These are phyloP conservation scores for Trifolium repens DNA, from an alignment of 306 rosid genomes.

Conservation along the genomic window DNA sequence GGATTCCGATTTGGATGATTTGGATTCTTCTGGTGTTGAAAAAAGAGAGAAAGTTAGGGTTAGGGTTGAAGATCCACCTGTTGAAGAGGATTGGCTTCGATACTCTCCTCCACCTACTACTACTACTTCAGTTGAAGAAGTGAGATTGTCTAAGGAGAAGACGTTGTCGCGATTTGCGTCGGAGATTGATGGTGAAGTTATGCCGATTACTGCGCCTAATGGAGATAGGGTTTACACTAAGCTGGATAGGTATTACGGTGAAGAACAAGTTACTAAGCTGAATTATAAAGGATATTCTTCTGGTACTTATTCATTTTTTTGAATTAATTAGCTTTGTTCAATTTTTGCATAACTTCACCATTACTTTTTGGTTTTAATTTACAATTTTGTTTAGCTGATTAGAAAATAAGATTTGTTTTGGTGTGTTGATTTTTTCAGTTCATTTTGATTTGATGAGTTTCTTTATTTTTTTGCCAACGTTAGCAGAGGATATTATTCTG, in stretches of 20 bases:
- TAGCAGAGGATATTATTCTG: too few species aligned
- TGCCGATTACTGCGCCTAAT: slow-evolving; percentile 81
- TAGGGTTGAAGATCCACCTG: slow-evolving; percentile 42
- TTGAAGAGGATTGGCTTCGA: slow-evolving; percentile 63
- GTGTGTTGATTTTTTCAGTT: slow-evolving; percentile 1
- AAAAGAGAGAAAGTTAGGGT: slow-evolving; percentile 47
- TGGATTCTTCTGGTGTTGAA: slow-evolving; percentile 33
- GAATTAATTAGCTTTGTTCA: not conserved
- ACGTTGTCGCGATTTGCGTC: slow-evolving; percentile 66
- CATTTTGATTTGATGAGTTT: too few species aligned
- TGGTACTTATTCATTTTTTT: slow-evolving; percentile 48
- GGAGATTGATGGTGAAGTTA: slow-evolving; percentile 84
- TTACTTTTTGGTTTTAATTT: not conserved
- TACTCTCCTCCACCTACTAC: slow-evolving; percentile 54
- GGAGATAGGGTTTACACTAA: slow-evolving; percentile 89
- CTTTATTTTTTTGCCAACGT: too few species aligned
- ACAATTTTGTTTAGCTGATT: not conserved
- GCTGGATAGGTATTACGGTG: slow-evolving; percentile 55
- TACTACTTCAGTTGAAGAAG: slow-evolving; percentile 24
- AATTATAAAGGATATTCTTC: slow-evolving; percentile 43
- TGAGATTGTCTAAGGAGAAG: slow-evolving; percentile 55
- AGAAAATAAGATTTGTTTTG: not conserved
- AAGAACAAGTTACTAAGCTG: slow-evolving; percentile 53
- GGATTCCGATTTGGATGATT: slow-evolving; percentile 1
- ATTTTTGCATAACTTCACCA: not conserved